Percentiles rank a stretch among this genome's conserved stretches.
phyloP scores from a whole-genome alignment of 306 rosid genomes.

The Cucurbita maxima region DNA sequence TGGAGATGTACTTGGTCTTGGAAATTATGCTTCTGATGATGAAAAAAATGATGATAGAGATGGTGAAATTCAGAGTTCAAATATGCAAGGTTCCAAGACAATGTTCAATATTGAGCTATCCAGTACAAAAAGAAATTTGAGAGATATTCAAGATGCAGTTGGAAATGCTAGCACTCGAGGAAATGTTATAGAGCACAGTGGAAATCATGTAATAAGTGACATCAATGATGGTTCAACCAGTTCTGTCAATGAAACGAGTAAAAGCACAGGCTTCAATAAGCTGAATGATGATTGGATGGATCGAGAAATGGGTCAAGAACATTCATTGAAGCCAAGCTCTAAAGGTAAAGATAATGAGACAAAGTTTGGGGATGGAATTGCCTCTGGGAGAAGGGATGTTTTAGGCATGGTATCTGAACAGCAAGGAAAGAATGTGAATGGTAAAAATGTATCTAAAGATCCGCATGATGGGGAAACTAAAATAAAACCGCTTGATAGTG shows the following conservation, averaged over 20 bases:
- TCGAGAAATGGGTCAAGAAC: conserved; percentile 20
- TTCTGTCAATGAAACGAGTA: conserved; percentile 6
- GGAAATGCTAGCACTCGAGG: conserved; percentile 23
- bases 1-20: conserved; percentile 91
- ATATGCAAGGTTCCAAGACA: conserved; percentile 25
- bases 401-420: conserved; percentile 25
- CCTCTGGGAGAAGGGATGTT: conserved; percentile 22
- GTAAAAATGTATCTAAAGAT: conserved; percentile 18
- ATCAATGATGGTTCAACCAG: conserved; percentile 21
- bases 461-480: conserved; percentile 28
- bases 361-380: conserved; percentile 24
- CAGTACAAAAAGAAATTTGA: conserved; percentile 16
- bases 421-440: conserved; percentile 19
- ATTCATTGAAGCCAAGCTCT: conserved; percentile 24
- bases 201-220: conserved; percentile 16
- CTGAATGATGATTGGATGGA: conserved; percentile 23
- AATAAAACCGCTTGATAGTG: conserved; percentile 33
- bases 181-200: conserved; percentile 22
- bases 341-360: conserved; percentile 23
- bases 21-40: conserved; percentile 81
- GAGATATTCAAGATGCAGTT: conserved; percentile 17
- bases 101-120: conserved; percentile 18
- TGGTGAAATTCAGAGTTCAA: conserved; percentile 47
- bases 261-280: conserved; percentile 2
- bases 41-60: conserved; percentile 28